Evolutionary conservation across 306 rosid genomes (phyloP), one percentile per base, ranked within the genome.

Genomic region (Vigna radiata): DNA sequence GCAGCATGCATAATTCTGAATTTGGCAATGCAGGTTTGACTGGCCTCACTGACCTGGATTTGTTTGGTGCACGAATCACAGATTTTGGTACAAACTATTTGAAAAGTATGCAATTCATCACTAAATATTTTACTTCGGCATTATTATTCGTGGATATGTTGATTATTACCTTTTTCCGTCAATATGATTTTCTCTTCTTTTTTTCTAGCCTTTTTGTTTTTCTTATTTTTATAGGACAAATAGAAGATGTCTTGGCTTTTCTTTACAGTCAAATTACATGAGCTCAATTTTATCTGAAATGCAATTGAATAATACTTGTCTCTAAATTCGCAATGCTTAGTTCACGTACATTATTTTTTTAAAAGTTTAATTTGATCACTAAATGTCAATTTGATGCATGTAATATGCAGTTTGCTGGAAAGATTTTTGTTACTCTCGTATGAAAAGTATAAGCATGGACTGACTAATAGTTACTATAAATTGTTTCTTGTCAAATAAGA

Each of bases 41-140:
- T 36, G 88, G 90, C 54, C 91, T 95, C 79, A 90, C 89, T 10
- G 96, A 92, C 77, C 88, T 95, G 75, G 98, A 95, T 89, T 92
- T 95, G 67, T 95, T 95, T 62, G 97, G 97, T 52, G 98, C 98
- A 54, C 93, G 85, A 61, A 90, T 95, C 74, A 86, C 97, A 39
- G 98, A 95, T 76, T 73, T 84, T 39, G 98, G 98, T 86, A 91
- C 96, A 58, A 84, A 80, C 70, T 75, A 87, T 85, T 82, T 95
- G 81, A 89, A 76, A 78, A 87, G 98, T 95, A 92, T 48, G 95
- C 68, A 69, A 69, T 65, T n/a, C 73, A 50, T 19, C 53, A 8
- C 17, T 72, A 17, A 68, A 39, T 63, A 47, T 58, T 59, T n/a
- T 16, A 19, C 29, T 49, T 56, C 75, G 21, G 18, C 7, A 21